Conservation (phyloP, 345 rosid species). For the Syzygium grande region DNA sequence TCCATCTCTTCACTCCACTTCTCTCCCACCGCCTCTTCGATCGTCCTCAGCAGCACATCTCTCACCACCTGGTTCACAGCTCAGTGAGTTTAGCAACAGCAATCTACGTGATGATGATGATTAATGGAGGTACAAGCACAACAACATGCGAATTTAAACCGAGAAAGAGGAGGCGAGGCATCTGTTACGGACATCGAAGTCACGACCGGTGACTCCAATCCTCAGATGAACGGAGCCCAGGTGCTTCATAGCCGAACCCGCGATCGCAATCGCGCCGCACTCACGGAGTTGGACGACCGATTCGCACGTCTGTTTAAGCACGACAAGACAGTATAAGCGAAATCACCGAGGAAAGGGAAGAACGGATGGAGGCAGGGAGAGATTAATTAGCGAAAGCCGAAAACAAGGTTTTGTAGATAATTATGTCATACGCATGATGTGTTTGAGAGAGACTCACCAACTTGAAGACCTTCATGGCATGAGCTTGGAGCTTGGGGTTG, state of each 20-base stretch:
- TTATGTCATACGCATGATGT: no score
- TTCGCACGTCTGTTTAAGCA: constrained; percentile 27
- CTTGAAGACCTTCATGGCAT: constrained; percentile 60
- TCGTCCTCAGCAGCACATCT: constrained; percentile 47
- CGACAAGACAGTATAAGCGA: neutral
- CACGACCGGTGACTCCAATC: constrained; percentile 38
- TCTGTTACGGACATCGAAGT: constrained; percentile 28
- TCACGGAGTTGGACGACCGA: constrained; percentile 44
- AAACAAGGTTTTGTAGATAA: neutral
- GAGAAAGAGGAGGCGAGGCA: neutral
- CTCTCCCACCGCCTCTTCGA: constrained; percentile 38
- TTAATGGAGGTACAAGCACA: neutral
- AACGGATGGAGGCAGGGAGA: neutral
- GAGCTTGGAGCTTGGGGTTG: constrained; percentile 63
- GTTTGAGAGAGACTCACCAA: constrained; percentile 24
- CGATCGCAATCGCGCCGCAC: constrained; percentile 36
- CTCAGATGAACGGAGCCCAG: constrained; percentile 47
- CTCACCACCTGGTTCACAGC: constrained; percentile 29
- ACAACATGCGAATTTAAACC: no score
- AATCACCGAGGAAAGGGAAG: neutral
- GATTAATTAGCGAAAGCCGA: neutral
- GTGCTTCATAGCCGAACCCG: constrained; percentile 37
- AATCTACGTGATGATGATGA: neutral
- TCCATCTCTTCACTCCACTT: constrained; percentile 47
- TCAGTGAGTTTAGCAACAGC: neutral